Conservation (phyloP, 2,329 filamentous ascomycete species). For the Xylariales sp. region DNA sequence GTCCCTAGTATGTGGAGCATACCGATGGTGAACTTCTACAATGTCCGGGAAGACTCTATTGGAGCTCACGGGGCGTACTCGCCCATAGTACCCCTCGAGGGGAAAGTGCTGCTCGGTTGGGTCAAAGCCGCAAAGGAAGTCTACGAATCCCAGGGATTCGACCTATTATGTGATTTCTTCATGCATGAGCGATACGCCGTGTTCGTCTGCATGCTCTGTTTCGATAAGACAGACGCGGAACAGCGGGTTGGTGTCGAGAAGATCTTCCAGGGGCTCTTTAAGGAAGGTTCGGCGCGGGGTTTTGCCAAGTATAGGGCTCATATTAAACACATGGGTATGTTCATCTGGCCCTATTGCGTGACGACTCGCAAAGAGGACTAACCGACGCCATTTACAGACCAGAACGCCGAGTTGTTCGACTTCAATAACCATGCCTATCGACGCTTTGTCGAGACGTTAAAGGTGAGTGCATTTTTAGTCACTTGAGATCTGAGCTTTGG, state of each 20-base stretch:
- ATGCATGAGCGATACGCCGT: conserved; percentile 61
- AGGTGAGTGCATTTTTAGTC: conserved; percentile 45
- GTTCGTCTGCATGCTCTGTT: conserved; percentile 61
- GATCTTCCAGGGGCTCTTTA: conserved; percentile 51
- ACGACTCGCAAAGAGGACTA: background rate
- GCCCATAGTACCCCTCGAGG: conserved; percentile 52
- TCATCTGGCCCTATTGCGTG: background rate
- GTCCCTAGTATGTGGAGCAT: conserved; percentile 53
- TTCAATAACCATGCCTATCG: conserved; percentile 55
- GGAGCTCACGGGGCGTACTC: conserved; percentile 54
- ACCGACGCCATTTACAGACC: conserved; percentile 43
- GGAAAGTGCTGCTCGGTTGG: conserved; percentile 56
- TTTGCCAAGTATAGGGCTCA: conserved; percentile 55
- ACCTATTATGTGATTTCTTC: conserved; percentile 61
- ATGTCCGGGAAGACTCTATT: conserved; percentile 45
- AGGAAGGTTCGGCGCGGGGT: conserved; percentile 51
- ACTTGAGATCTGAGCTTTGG: background rate
- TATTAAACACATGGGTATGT: conserved; percentile 55
- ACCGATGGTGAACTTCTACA: conserved; percentile 53
- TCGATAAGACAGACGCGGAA: conserved; percentile 56
- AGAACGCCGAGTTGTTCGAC: conserved; percentile 53
- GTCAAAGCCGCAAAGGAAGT: conserved; percentile 54
- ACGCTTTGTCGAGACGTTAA: conserved; percentile 54
- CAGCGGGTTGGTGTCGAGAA: conserved; percentile 53
- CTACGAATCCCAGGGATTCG: conserved; percentile 57